Evolutionary conservation across 2,329 filamentous ascomycete species (phyloP), one percentile per base, ranked within the genome.

Genomic region (Sclerotinia minor): DNA sequence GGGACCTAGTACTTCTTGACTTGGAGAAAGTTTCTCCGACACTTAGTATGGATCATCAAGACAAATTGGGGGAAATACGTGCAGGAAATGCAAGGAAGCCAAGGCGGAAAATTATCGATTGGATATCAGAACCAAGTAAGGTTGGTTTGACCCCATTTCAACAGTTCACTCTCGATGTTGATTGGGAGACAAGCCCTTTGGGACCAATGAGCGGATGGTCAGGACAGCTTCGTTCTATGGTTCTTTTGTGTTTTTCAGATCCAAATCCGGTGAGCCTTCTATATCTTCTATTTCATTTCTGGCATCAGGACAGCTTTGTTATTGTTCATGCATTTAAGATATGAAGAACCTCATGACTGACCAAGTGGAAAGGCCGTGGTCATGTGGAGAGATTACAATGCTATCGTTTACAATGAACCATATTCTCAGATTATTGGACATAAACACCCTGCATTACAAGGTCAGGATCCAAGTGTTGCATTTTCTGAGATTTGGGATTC

Each of bases 401-500:
- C 88, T 15, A 84, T 86, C 7, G 87, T 92, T 24, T 92, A 92
- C 77, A 92, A 92, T 73, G 87, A 91, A 76, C 85, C 88, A 0
- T 91, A 90, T 74, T 83, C 89, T 45, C 79, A 86, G 52, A 80
- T 94, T 49, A 90, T 90, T 3, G 91, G 91, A 6, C 81, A 88
- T 71, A 94, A 94, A 72, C 92, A 95, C 74, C 92, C 91, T 0
- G 75, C 75, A 2, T 78, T 94, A 5, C 94, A 95, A 89, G 74
- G 74, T 19, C 71, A 71, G 21, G 71, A 68, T 13, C 73, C 75
- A 73, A 78, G 80, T 49, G 84, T 71, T 29, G 87, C 85, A 0
- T 93, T 90, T 89, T 70, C 81, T 1, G 91, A 94, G 75, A 88
- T 94, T 9, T 94, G 90, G 90, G 82, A 87, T 26, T 84, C 94